Evolutionary conservation across 2,329 filamentous ascomycete species (phyloP), one percentile per base, ranked within the genome.

Genomic region (Penicillium capsulatum): DNA sequence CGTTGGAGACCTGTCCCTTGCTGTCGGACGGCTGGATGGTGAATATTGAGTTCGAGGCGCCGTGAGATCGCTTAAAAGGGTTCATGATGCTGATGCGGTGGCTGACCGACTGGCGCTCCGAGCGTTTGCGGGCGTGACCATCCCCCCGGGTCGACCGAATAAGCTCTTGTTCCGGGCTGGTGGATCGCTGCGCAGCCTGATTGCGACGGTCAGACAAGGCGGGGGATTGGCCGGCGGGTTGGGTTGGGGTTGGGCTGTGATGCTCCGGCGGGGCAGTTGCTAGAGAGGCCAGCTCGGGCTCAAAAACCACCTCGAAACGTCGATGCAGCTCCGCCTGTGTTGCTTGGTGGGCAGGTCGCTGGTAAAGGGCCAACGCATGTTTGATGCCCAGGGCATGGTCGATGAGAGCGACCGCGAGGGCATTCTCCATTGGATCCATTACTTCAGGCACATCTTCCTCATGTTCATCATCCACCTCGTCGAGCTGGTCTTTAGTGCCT

Each of bases 361-460:
- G 75, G 63, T 87, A 86, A 53, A 81, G 74, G 3, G 73, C 73
- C 47, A 97, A 66, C 55, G 87, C 91, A 48, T 87, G 81, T 68
- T 91, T 89, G 54, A 97, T 81, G 63, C 87, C 83, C 44, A 94
- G 77, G 2, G 88, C 87, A 63, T 97, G 90, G 57, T 97, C 92
- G 29, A 94, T 77, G 19, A 97, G 74, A 1, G 88, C 86, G 61
- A 90, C 85, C 57, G 84, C 84, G 50, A 97, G 80, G 1, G 89
- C 86, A 34, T 79, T 86, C 50, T 94, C 83, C 54, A 89, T 75
- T 2, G 71, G 69, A 49, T 75, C 73, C 17, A 70, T 55, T 8
- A 62, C 60, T 20, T 63, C 61, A 0, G 77, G 71, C 3, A 80
- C 60, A 45, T 79, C 70, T 15, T 72, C 62, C 31, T 75, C 61